phyloP scores from a whole-genome alignment of 257 asterid genomes.

The Capsicum rhomboideum region DNA sequence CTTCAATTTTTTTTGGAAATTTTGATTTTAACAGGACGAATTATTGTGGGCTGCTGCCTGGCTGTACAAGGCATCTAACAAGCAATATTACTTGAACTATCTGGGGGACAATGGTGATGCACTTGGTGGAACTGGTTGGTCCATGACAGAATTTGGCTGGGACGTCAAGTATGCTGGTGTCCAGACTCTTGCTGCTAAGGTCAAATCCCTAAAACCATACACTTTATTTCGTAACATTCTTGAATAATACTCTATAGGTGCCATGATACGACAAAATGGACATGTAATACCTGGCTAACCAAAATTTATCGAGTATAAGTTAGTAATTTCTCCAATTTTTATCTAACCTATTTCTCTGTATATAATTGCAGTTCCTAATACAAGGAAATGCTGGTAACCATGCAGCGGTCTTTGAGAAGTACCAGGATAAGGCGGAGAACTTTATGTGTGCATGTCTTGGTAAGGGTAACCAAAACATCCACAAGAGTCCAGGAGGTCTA shows the following conservation, averaged over 20 bases:
- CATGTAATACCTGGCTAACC: background rate
- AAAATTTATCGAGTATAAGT: background rate
- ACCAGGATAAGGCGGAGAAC: conserved; percentile 76
- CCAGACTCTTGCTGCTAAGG: conserved; percentile 87
- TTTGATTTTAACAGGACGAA: conserved; percentile 52
- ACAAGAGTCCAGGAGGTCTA: conserved; percentile 89
- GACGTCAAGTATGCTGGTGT: conserved; percentile 97
- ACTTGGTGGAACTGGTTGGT: conserved; percentile 97
- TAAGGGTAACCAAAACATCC: conserved; percentile 74
- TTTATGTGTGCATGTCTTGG: conserved; percentile 96
- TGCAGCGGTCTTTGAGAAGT: conserved; percentile 36
- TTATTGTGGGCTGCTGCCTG: conserved; percentile 97
- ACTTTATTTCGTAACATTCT: background rate
- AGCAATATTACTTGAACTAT: conserved; percentile 59
- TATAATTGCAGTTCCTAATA: conserved; percentile 61
- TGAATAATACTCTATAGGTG: background rate
- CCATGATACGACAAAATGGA: background rate
- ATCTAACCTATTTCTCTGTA: background rate
- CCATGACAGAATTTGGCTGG: conserved; percentile 97
- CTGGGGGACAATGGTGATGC: conserved; percentile 67
- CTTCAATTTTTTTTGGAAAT: background rate
- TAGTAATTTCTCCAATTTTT: background rate
- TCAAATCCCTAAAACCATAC: background rate
- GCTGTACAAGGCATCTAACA: conserved; percentile 87
- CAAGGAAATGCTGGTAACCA: conserved; percentile 60